Base-by-base conservation (phyloP, 768 basidiomycete genomes). In the Leccinum obscurum region DNA sequence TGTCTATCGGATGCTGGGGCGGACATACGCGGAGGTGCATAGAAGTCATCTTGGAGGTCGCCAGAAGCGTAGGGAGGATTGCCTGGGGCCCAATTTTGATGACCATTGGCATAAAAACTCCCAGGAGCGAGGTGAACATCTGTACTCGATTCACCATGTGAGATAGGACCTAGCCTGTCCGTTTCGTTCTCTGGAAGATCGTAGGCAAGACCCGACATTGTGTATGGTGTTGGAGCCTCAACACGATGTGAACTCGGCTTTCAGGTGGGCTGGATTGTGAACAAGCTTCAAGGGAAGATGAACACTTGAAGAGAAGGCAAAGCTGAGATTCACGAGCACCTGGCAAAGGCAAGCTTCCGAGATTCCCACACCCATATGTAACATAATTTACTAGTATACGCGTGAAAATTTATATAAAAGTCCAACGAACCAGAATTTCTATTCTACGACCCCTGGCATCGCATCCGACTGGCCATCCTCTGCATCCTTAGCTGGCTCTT, bases 191-290 rank as follows among this genome's bases (percentile, higher is more conserved):
- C 74, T 17, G 66, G 66, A 28, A 30, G 32, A 59, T 73, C 68
- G 55, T 74, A 74, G 24, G 72, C 72, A 24, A 74, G 67, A 50
- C 65, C 59, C 32, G 70, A 75, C 74, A 74, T 75, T 62, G 48
- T 44, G 41, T 55, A 30, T 20, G 62, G 52, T 39, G 59, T 49
- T 17, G 56, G 20, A 34, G 30, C 28, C 1, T 37, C 20, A 37
- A 6, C 32, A 46, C 39, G 52, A 17, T n/a, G 57, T 22, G 22
- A 17, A 52, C 56, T 24, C 44, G 37, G 24, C 48, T 48, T 44
- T 34, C 49, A 52, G 64, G 17, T 53, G 30, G 48, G 22, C 39
- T 57, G 13, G 10, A 41, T 44, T 37, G 50, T 26, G 32, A 54
- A 34, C 35, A 28, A 49, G 34, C 26, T 8, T 44, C 10, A 4